Evolutionary conservation across 345 rosid species (phyloP).

Genomic region (Citrus cavaleriei): DNA sequence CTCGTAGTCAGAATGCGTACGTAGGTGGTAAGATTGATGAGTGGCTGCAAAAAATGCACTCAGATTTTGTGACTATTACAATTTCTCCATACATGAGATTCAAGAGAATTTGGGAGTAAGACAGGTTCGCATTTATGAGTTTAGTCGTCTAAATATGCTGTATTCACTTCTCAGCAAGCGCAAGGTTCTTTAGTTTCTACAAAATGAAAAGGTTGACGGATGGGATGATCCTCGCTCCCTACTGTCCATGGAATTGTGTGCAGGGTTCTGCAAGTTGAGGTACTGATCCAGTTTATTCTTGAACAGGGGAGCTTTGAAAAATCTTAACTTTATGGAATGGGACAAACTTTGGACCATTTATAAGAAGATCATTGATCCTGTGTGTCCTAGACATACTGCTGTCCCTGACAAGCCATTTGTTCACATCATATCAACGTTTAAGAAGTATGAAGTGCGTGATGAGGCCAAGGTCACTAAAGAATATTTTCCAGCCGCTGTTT

Average conservation of each 20-base stretch:
- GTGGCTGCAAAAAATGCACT: conserved; percentile 42
- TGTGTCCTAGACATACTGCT: conserved; percentile 93
- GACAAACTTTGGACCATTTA: conserved; percentile 96
- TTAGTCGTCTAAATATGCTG: conserved; percentile 78
- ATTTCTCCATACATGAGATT: conserved; percentile 73
- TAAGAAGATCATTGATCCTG: conserved; percentile 90
- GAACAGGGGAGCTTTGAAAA: conserved; percentile 96
- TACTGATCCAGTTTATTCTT: conserved; percentile 76
- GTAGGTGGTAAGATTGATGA: not conserved
- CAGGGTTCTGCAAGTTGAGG: conserved; percentile 79
- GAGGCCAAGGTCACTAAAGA: no score
- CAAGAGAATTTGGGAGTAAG: conserved; percentile 69
- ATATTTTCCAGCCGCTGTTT: no score
- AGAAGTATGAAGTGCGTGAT: conserved; percentile 75
- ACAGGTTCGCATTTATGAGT: conserved; percentile 64
- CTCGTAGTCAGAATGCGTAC: not conserved
- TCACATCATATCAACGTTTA: conserved; percentile 76
- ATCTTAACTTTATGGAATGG: conserved; percentile 97
- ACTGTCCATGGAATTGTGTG: conserved; percentile 91
- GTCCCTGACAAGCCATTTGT: conserved; percentile 80
- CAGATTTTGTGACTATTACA: conserved; percentile 68
- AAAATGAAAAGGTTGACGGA: conserved; percentile 71
- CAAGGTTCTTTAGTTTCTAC: conserved; percentile 86
- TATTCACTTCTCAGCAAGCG: conserved; percentile 87
- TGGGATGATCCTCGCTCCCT: conserved; percentile 95